Base-by-base conservation (phyloP, 768 basidiomycete species). In the Psilocybe sp. region DNA sequence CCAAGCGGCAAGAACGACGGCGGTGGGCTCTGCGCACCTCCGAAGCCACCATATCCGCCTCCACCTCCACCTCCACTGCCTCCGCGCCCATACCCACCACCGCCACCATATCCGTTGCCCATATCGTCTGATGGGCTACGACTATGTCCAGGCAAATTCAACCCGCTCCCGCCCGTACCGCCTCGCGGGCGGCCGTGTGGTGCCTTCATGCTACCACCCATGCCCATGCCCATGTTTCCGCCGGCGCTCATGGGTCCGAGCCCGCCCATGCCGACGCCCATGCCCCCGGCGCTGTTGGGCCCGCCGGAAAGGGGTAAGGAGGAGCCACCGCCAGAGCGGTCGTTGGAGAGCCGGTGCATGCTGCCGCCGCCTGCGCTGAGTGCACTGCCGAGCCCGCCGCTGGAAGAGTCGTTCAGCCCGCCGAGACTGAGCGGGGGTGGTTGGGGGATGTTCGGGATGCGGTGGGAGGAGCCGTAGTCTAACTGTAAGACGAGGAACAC, bases 401-500 rank as follows among this genome's bases (percentile, higher is more conserved):
- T 50, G 47, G 49, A 59, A 45, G 50, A 62, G 54, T 52, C 60
- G 51, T 48, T 58, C 44, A 56, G 50, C 20, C 57, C 58, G 19
- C 61, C 63, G 16, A 66, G 57, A 13, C 66, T 60, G 33, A 68
- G 57, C 10, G 68, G 59, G 8, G 65, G 63, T 5, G 63, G 61
- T 33, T 63, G 62, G 5, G 69, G 64, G 47, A 69, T 64, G 43
- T 64, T 46, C 13, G 69, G 57, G 42, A 48, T 59, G 14, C 62
- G 54, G 52, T 66, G 53, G 46, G 34, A 44, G 50, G 56, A 44
- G 13, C 49, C 44, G 28, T 65, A 66, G 45, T 62, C 62, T 47
- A 64, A 44, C 60, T 66, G 42, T 1, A 37, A 32, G 6, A 38
- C 31, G 31, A 20, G 15, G 48, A 37, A 18, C 13, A 15, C 36